Evolutionary conservation across 768 basidiomycete genomes (phyloP).

Genomic region (Pleurotus eryngii): DNA sequence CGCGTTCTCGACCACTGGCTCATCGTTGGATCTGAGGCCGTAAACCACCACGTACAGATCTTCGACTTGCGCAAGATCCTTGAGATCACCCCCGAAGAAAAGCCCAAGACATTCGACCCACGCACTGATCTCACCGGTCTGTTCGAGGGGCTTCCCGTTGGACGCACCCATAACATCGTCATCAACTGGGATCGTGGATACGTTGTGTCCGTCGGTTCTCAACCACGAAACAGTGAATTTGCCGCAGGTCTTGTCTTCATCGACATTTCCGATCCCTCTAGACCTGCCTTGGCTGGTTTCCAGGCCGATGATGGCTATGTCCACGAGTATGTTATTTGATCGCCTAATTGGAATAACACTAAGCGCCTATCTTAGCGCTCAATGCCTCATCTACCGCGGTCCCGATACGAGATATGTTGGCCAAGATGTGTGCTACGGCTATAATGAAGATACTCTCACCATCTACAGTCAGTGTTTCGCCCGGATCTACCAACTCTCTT

Average conservation of each 20-base stretch:
- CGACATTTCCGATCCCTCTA: constrained; percentile 22
- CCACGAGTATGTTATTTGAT: constrained; percentile 18
- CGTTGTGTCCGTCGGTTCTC: constrained; percentile 23
- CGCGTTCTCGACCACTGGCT: constrained; percentile 21
- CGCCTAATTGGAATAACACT: neutral
- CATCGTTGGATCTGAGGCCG: constrained; percentile 23
- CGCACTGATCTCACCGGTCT: constrained; percentile 11
- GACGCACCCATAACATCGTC: constrained; percentile 26
- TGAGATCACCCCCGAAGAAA: constrained; percentile 9
- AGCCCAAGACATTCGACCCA: constrained; percentile 19
- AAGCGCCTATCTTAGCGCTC: constrained; percentile 12
- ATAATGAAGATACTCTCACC: constrained; percentile 28
- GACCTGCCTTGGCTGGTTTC: constrained; percentile 20
- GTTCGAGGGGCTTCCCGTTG: constrained; percentile 22
- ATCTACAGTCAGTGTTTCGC: constrained; percentile 16
- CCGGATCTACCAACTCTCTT: neutral
- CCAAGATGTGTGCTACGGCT: constrained; percentile 26
- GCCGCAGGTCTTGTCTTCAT: constrained; percentile 25
- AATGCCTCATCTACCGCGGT: constrained; percentile 26
- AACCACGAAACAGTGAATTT: constrained; percentile 18
- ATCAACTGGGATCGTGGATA: constrained; percentile 17
- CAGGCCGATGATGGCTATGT: constrained; percentile 26
- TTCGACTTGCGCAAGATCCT: constrained; percentile 25
- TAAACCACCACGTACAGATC: constrained; percentile 24
- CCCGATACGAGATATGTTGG: constrained; percentile 25